These are phyloP conservation scores for Cajanus cajan DNA, from an alignment of 306 rosid genomes.

Conservation along the genomic window DNA sequence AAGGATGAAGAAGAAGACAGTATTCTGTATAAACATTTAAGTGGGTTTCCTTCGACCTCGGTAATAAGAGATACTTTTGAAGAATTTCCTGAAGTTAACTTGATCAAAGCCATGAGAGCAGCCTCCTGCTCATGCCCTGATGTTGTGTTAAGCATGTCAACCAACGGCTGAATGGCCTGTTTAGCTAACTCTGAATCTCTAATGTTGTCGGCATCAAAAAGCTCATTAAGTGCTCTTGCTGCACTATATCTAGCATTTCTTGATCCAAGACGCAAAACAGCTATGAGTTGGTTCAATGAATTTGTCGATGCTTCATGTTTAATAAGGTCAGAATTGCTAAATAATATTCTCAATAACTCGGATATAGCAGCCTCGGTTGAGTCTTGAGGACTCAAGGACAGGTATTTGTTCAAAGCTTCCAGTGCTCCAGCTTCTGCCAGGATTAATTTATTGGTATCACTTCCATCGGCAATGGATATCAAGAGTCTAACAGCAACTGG, in stretches of 20 bases:
- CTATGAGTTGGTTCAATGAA: constrained; percentile 87
- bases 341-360: constrained; percentile 79
- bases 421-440: constrained; percentile 97
- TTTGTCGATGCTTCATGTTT: constrained; percentile 76
- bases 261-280: constrained; percentile 95
- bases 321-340: constrained; percentile 79
- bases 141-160: constrained; percentile 87
- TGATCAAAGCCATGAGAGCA: constrained; percentile 76
- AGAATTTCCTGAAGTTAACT: constrained; percentile 73
- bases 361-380: constrained; percentile 83
- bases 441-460: constrained; percentile 73
- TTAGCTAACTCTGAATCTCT: constrained; percentile 76
- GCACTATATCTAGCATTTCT: constrained; percentile 94
- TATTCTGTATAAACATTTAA: constrained; percentile 72
- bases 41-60: constrained; percentile 81
- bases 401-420: constrained; percentile 91
- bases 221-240: constrained; percentile 83
- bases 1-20: constrained; percentile 71
- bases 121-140: constrained; percentile 87
- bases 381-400: constrained; percentile 97
- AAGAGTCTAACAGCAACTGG: constrained; percentile 84
- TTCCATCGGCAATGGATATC: constrained; percentile 86
- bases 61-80: constrained; percentile 58
- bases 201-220: constrained; percentile 66
- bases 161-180: constrained; percentile 87